Percentiles rank a stretch among this genome's conserved stretches.
Evolutionary conservation across 2,329 filamentous ascomycete species (phyloP).

Genomic region (Colletotrichum scovillei): DNA sequence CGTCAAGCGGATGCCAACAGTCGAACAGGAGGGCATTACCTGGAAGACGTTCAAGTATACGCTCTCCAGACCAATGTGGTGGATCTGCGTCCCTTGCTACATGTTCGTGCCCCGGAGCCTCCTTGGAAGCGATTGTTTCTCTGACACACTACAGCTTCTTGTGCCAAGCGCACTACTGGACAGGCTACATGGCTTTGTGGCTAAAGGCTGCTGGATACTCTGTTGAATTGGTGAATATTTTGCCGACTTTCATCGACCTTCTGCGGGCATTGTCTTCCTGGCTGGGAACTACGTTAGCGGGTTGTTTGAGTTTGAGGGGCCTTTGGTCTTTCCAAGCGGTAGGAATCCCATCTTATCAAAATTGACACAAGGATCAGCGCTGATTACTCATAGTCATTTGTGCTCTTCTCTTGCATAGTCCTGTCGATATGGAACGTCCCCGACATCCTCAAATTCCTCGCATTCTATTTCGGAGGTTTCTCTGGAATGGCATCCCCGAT

Average conservation of each 20-base stretch:
- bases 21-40: slow-evolving; percentile 38
- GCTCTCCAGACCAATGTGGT: slow-evolving; percentile 38
- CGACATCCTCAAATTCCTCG: slow-evolving; percentile 43
- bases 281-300: slow-evolving; percentile 43
- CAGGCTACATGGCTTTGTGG: slow-evolving; percentile 38
- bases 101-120: slow-evolving; percentile 3
- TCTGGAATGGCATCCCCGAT: slow-evolving; percentile 46
- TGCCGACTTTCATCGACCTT: slow-evolving; percentile 41
- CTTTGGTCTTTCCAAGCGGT: slow-evolving; percentile 43
- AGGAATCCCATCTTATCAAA: not conserved
- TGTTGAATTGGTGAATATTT: slow-evolving; percentile 33
- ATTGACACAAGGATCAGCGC: not conserved
- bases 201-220: slow-evolving; percentile 32
- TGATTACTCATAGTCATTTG: slow-evolving; percentile 24
- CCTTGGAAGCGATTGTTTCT: rapidly evolving
- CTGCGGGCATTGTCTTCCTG: slow-evolving; percentile 42
- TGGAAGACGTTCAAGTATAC: slow-evolving; percentile 40
- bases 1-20: slow-evolving; percentile 40
- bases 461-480: slow-evolving; percentile 46
- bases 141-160: slow-evolving; percentile 32
- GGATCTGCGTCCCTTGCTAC: slow-evolving; percentile 39
- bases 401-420: slow-evolving; percentile 44
- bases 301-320: slow-evolving; percentile 42
- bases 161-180: slow-evolving; percentile 40
- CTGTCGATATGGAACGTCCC: slow-evolving; percentile 45